phyloP scores from a whole-genome alignment of 2,329 filamentous ascomycete genomes.

The Pseudocercospora ulei region DNA sequence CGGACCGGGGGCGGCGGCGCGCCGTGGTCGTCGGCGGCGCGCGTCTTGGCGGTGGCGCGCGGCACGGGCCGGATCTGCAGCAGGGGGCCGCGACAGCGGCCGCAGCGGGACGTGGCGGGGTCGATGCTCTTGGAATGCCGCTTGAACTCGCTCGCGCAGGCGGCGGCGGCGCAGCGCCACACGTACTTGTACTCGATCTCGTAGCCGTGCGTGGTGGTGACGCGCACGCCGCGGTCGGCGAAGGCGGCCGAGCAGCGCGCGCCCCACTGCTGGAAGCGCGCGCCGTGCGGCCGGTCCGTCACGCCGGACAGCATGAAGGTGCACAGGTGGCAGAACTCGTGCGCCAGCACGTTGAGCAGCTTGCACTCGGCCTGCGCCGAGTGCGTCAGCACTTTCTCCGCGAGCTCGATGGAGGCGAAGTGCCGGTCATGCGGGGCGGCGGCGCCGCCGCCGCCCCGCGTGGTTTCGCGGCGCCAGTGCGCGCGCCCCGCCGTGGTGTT shows the following conservation, averaged over 20 bases:
- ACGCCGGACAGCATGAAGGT: slow-evolving; percentile 79
- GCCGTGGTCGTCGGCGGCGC: neutral
- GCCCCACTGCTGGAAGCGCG: slow-evolving; percentile 73
- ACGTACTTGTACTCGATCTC: slow-evolving; percentile 86
- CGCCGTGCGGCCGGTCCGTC: slow-evolving; percentile 68
- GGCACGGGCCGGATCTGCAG: slow-evolving; percentile 73
- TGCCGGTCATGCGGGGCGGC: slow-evolving; percentile 32
- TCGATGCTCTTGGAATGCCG: slow-evolving; percentile 82
- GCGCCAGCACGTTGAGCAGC: slow-evolving; percentile 81
- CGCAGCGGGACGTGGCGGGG: slow-evolving; percentile 60
- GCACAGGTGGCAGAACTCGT: slow-evolving; percentile 90
- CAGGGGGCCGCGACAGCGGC: slow-evolving; percentile 58
- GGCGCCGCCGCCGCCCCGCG: slow-evolving; percentile 27
- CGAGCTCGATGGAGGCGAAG: slow-evolving; percentile 72
- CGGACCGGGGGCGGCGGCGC: slow-evolving; percentile 27
- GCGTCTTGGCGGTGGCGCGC: slow-evolving; percentile 33
- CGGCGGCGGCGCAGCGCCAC: slow-evolving; percentile 57
- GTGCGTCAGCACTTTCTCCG: slow-evolving; percentile 75
- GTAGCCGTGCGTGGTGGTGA: slow-evolving; percentile 85
- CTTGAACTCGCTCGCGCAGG: slow-evolving; percentile 63
- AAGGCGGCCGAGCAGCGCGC: slow-evolving; percentile 49
- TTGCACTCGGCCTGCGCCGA: slow-evolving; percentile 39
- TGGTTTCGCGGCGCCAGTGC: slow-evolving; percentile 43
- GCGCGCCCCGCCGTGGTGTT: slow-evolving; percentile 63
- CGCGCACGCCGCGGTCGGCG: slow-evolving; percentile 53